phyloP scores from a whole-genome alignment of 768 basidiomycete genomes.

The Chalciporus sphaerocephalus region DNA sequence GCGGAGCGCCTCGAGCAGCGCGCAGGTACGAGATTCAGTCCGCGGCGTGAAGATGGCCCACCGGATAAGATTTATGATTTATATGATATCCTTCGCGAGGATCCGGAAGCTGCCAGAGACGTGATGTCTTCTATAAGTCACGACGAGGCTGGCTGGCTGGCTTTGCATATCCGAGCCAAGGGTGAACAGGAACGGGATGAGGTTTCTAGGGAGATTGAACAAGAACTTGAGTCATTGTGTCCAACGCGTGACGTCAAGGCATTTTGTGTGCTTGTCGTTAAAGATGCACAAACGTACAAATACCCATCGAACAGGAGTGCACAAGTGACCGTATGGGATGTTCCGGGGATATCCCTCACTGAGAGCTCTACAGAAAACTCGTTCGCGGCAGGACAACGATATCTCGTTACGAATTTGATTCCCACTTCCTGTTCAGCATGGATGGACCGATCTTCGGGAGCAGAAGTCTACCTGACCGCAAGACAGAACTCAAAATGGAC shows the following conservation, averaged over 20 bases:
- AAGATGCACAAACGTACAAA: constrained; percentile 55
- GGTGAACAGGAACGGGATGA: constrained; percentile 47
- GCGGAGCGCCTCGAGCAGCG: constrained; percentile 60
- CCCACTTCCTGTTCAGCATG: constrained; percentile 68
- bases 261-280: constrained; percentile 68
- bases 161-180: constrained; percentile 46
- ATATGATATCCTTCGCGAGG: constrained; percentile 60
- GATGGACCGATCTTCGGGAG: constrained; percentile 57
- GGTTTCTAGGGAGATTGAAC: constrained; percentile 58
- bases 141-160: constrained; percentile 61
- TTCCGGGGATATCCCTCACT: constrained; percentile 43
- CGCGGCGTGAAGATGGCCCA: constrained; percentile 33
- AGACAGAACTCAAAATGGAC: constrained; percentile 64
- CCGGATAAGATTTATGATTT: constrained; percentile 51
- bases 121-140: constrained; percentile 40
- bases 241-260: constrained; percentile 71
- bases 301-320: constrained; percentile 55
- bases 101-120: constrained; percentile 40
- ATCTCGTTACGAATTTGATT: constrained; percentile 68
- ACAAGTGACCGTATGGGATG: constrained; percentile 85
- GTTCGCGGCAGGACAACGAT: constrained; percentile 63
- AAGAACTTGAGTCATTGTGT: constrained; percentile 63
- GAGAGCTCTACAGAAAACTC: constrained; percentile 48
- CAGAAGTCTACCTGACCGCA: constrained; percentile 69
- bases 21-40: constrained; percentile 44